Base-by-base conservation (phyloP, 257 asterid species). In the Prunella vulgaris region DNA sequence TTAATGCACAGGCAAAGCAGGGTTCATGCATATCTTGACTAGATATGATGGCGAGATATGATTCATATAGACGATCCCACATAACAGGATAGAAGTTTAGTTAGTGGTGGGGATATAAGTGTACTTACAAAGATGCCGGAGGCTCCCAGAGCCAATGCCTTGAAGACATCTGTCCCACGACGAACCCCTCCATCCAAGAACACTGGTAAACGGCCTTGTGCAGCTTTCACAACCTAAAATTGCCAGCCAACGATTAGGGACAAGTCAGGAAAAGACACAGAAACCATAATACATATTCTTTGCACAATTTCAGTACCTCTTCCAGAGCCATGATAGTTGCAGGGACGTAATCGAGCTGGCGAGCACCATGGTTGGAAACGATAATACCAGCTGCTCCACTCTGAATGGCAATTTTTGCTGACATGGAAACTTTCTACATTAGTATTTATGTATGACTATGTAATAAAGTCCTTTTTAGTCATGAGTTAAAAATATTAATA, bases 131-230 rank as follows among this genome's bases (percentile, higher is more conserved):
- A 93, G 73, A 93, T 82, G 84, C 98, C 98, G 40, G 96, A 35
- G 44, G 98, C 98, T 75, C 98, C 98, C 44, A 93, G 84, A 28
- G 98, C 98, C 85, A 93, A 76, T 18, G 97, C 98, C 84, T 93
- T 93, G 84, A 90, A 93, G 64, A 93, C 98, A 62, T 93, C 98
- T 14, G 97, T 93, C 44, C 98, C 98, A 66, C 97, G 95, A 2
- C 98, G 87, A 49, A 93, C 95, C 13, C 98, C 98, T 73, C 98
- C 98, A 76, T 93, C 98, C 88, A 93, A 75, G 88, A 93, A 93
- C 17, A 93, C 97, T 3, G 98, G 98, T 15, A 93, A 25, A 12
- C 93, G 89, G 59, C 98, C 98, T 81, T 88, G 96, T 63, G 97
- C 95, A 66, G 86, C 97, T 86, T 88, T 90, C 76, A 93, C 97